These are phyloP conservation scores for Leishmania arabica DNA, from an alignment of 208 protist species.

Conservation along the genomic window DNA sequence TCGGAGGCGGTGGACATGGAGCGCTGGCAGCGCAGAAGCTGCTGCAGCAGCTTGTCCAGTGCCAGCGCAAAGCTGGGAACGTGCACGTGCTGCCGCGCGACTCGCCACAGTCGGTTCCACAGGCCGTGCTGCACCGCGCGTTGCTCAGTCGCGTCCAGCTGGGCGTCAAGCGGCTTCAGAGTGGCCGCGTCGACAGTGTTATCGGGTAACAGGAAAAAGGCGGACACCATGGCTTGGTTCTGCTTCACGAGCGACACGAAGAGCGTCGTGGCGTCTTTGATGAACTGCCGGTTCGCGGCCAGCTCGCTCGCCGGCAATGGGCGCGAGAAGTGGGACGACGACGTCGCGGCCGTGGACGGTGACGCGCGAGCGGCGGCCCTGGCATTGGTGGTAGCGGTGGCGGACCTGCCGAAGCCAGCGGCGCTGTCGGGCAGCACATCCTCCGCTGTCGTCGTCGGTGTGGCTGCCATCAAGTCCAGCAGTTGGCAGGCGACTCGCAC, in stretches of 20 bases:
- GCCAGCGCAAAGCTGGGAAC: slow-evolving; percentile 24
- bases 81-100: slow-evolving; percentile 30
- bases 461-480: slow-evolving; percentile 30
- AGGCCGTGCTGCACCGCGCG: slow-evolving; percentile 23
- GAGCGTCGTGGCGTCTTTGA: slow-evolving; percentile 31
- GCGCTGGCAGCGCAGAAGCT: slow-evolving; percentile 32
- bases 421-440: slow-evolving; percentile 10
- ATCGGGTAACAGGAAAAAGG: slow-evolving; percentile 55
- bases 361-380: neutral
- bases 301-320: slow-evolving; percentile 2
- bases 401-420: neutral
- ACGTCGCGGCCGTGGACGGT: neutral
- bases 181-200: slow-evolving; percentile 23
- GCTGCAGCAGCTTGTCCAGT: slow-evolving; percentile 29
- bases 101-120: slow-evolving; percentile 32
- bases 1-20: slow-evolving; percentile 21
- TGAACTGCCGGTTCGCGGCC: slow-evolving; percentile 31
- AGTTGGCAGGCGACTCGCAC: slow-evolving; percentile 26
- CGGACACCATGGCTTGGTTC: slow-evolving; percentile 25
- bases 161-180: slow-evolving; percentile 45
- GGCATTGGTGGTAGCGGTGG: neutral
- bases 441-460: slow-evolving; percentile 20
- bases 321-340: neutral
- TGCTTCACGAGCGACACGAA: slow-evolving; percentile 31
- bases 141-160: slow-evolving; percentile 35